Base-by-base conservation (phyloP, 345 rosid genomes). In the Luvunga scandens region DNA sequence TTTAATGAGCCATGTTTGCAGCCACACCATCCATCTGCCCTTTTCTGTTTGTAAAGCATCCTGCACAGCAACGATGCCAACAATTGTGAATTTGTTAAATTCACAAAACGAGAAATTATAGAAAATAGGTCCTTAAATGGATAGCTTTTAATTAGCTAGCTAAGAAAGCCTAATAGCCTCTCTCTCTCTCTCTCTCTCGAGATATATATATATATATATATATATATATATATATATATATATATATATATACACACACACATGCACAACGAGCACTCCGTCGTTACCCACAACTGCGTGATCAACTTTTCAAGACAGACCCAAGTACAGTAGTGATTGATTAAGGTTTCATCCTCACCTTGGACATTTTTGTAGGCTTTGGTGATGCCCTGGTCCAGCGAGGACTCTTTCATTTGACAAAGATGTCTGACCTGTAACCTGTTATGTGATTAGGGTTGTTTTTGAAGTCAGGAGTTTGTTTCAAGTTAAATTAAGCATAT, bases 221-320 rank as follows among this genome's bases (percentile, higher is more conserved):
- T n/a, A n/a, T n/a, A n/a, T n/a, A n/a, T n/a, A n/a, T n/a, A n/a
- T n/a, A n/a, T n/a, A n/a, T n/a, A n/a, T n/a, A n/a, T n/a, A n/a
- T n/a, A n/a, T n/a, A n/a, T n/a, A 0, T 36, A 7, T 33, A 21
- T 6, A 6, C 22, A 56, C 33, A 9, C 60, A 82, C 78, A 79
- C 85, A 75, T 79, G 82, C 80, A 76, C 80, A 83, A 79, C 80
- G 70, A 76, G 85, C 75, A 45, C 18, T 25, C 71, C 80, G 5
- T 75, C 36, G 73, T 30, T 70, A 50, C 57, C 73, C 27, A 25
- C 55, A 2, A 9, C 33, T 34, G 66, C 53, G 2, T 34, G 53
- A 31, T 60, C 67, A n/a, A 60, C 76, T 24, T 19, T 55, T 34
- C 48, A 42, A 12, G 48, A 50, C 5, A 16, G 56, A 16, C 2